These are phyloP conservation scores for Lentinula detonsa DNA, from an alignment of 768 basidiomycete species.

Conservation along the genomic window DNA sequence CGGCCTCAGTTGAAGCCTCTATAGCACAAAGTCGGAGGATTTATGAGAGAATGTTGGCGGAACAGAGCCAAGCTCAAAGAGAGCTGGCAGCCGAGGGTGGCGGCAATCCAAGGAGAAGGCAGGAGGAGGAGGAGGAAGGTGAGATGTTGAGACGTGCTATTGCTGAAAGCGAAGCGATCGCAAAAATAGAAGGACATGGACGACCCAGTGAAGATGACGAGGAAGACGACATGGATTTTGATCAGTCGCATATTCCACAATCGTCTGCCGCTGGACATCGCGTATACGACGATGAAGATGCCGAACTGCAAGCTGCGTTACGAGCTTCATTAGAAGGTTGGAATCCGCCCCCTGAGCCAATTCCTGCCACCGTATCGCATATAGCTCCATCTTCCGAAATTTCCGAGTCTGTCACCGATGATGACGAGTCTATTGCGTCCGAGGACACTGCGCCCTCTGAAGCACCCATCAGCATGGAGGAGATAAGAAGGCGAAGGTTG, in stretches of 20 bases:
- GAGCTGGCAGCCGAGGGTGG: conserved; percentile 44
- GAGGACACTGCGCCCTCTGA: conserved; percentile 25
- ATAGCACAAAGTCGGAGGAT: conserved; percentile 56
- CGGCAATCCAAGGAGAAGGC: conserved; percentile 24
- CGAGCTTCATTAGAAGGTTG: conserved; percentile 68
- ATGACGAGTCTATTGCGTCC: conserved; percentile 29
- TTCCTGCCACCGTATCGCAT: background rate
- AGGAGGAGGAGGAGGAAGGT: conserved; percentile 51
- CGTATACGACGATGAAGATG: conserved; percentile 84
- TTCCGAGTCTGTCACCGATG: conserved; percentile 21
- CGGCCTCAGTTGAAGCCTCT: conserved; percentile 61
- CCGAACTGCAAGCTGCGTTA: conserved; percentile 81
- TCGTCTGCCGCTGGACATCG: conserved; percentile 21
- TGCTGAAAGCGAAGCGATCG: conserved; percentile 51
- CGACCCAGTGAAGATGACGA: conserved; percentile 9
- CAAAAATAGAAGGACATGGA: conserved; percentile 19
- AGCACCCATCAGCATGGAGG: conserved; percentile 46
- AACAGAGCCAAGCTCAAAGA: conserved; percentile 63
- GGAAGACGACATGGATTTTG: conserved; percentile 17
- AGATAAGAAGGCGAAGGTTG: conserved; percentile 57
- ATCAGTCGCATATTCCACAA: conserved; percentile 1
- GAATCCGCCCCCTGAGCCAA: conserved; percentile 22
- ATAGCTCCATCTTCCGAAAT: background rate
- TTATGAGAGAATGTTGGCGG: conserved; percentile 55
- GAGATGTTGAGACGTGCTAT: conserved; percentile 51